A percentile compares a stretch with the other conserved stretches of the same genome.
Evolutionary conservation across 441 rosid genomes (phyloP).

Genomic region (Erodium texanum): DNA sequence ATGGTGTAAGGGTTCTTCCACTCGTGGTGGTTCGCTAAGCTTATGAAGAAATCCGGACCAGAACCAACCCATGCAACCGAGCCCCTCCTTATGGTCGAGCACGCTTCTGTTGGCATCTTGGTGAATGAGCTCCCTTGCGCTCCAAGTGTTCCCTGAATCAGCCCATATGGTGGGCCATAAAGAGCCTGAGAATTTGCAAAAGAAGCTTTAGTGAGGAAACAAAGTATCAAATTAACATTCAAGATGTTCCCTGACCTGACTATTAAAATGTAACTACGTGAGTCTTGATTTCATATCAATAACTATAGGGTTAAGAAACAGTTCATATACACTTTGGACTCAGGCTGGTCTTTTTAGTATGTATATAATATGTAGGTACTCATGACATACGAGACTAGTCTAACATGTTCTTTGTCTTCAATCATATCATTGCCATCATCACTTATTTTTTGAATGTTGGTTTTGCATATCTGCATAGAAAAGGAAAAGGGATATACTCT

Average conservation of each 20-base stretch:
- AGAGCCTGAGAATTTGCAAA: conserved; percentile 38
- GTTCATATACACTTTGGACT: too few relatives aligned
- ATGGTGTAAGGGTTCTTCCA: conserved; percentile 71
- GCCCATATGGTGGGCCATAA: conserved; percentile 83
- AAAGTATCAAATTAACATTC: not conserved
- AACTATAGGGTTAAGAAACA: too few relatives aligned
- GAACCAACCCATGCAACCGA: conserved; percentile 85
- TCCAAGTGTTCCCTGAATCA: conserved; percentile 83
- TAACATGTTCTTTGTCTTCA: too few relatives aligned
- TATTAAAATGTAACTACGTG: too few relatives aligned
- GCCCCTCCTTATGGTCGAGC: conserved; percentile 69
- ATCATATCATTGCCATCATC: too few relatives aligned
- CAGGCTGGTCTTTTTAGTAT: too few relatives aligned
- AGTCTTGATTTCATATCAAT: too few relatives aligned
- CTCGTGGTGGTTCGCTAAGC: conserved; percentile 74
- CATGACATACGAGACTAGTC: too few relatives aligned
- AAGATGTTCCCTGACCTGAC: too few relatives aligned
- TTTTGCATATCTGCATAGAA: not conserved
- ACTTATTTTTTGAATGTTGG: too few relatives aligned
- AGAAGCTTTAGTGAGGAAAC: not conserved
- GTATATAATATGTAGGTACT: too few relatives aligned
- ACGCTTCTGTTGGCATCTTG: conserved; percentile 53
- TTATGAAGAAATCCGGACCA: conserved; percentile 85
- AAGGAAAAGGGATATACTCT: not conserved
- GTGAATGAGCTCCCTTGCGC: conserved; percentile 54